Evolutionary conservation across 805 yeast species (phyloP), one percentile per base, ranked within the genome.

Genomic region (Kluyveromyces siamensis): DNA sequence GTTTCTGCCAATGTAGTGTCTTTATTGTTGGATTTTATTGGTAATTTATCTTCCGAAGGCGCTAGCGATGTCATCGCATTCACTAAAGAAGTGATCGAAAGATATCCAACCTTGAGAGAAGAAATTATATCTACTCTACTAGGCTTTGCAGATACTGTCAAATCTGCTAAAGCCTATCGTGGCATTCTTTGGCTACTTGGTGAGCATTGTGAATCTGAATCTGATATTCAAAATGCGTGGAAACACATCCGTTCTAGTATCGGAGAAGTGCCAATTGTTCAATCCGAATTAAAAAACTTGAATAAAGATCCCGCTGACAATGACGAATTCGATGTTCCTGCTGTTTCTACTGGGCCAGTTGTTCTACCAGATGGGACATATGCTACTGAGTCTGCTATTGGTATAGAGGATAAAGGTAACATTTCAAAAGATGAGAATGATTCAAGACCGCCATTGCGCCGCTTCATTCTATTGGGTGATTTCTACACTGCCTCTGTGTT

Each of bases 311-410:
- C 56, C 6, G 60, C 55, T 10, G 60, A 55, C 3, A 71, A 64
- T 10, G 64, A 55, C n/a, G 55, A 48, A 13, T 59, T 49, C 6
- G 65, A 56, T 19, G 61, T 56, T 17, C 53, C 48, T 18, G 65
- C 60, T 25, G 57, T 66, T 35, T 63, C 68, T 6, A 63, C 69
- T 37, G 87, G 87, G 41, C 97, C 97, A 18, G 83, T 84, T 51
- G 83, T 93, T 50, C 75, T 93, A 55, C 96, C 99, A n/a, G 99
- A 93, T 70, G 99, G 99, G 58, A 93, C 99, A 0, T 93, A 93
- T 68, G 99, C 99, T 27, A 87, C 96, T 40, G 99, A 93, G 69
- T 84, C 84, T 14, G 70, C 80, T 6, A 72, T 71, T 67, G 97
- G 96, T 54, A 85, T 96, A 1, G 87, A 86, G 64, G 96, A 96